phyloP scores from a whole-genome alignment of 495 filamentous ascomycete species.

The Lepidopterella palustris region DNA sequence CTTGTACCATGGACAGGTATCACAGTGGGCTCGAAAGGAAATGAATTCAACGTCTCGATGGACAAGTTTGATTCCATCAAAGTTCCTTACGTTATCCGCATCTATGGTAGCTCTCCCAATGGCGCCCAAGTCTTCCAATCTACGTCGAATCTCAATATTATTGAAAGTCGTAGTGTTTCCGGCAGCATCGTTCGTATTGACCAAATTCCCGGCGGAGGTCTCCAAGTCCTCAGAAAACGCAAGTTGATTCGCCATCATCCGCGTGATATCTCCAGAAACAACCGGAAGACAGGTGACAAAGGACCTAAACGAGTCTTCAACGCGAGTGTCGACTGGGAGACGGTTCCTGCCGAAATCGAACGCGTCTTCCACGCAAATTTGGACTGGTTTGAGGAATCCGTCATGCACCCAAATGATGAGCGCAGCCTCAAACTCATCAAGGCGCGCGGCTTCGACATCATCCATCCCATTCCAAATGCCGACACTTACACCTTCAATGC shows the following conservation, averaged over 20 bases:
- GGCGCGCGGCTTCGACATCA: conserved; percentile 48
- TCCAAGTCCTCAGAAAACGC: conserved; percentile 41
- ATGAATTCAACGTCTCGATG: conserved; percentile 4
- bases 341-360: conserved; percentile 56
- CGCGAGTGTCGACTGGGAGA: too few species aligned
- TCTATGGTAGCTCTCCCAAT: conserved; percentile 28
- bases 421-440: conserved; percentile 42
- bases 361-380: conserved; percentile 60
- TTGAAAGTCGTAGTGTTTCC: conserved; percentile 48
- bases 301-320: too few species aligned
- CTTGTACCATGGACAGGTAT: conserved; percentile 18
- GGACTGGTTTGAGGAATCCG: conserved; percentile 44
- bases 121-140: conserved; percentile 39
- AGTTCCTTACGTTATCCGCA: conserved; percentile 16
- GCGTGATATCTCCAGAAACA: too few species aligned
- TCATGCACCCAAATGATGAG: conserved; percentile 10
- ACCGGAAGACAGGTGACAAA: too few species aligned
- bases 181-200: conserved; percentile 60
- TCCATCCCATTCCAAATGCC: conserved; percentile 45
- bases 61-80: neutral
- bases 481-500: conserved; percentile 25
- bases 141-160: conserved; percentile 45
- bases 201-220: conserved; percentile 51
- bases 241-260: conserved; percentile 33
- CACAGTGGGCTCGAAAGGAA: conserved; percentile 7